phyloP scores from a whole-genome alignment of 1,284 basidiomycete genomes.

The Boletellus sp. region DNA sequence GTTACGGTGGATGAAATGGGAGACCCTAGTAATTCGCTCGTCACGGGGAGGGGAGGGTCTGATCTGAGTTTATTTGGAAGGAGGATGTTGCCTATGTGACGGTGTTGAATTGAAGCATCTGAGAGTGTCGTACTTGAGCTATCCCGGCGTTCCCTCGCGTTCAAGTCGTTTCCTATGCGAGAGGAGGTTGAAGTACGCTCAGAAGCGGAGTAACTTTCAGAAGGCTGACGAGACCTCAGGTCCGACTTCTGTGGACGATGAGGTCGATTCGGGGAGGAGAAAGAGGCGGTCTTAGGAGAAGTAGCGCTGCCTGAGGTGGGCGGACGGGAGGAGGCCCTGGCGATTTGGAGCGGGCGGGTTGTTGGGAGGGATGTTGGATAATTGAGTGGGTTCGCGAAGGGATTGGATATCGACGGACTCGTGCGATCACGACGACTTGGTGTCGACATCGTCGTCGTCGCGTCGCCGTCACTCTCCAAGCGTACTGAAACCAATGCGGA shows the following conservation, averaged over 20 bases:
- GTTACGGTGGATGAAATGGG: constrained; percentile 19
- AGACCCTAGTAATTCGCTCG: constrained; percentile 30
- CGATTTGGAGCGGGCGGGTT: too few species aligned
- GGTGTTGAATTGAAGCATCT: constrained; percentile 34
- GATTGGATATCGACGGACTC: too few species aligned
- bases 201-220: constrained; percentile 34
- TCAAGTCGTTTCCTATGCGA: too few species aligned
- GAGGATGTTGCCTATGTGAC: constrained; percentile 7
- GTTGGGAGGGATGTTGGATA: too few species aligned
- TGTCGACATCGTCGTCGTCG: too few species aligned
- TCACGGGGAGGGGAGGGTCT: constrained; percentile 34
- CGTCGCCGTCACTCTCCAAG: too few species aligned
- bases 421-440: too few species aligned
- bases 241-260: constrained; percentile 58
- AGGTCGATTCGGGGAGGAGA: constrained; percentile 44
- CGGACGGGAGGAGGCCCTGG: too few species aligned
- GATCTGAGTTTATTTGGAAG: background rate
- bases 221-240: constrained; percentile 41
- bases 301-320: too few species aligned
- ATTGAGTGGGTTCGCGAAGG: too few species aligned
- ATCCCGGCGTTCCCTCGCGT: constrained; percentile 28
- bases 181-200: too few species aligned
- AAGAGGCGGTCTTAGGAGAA: constrained; percentile 22
- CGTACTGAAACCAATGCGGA: too few species aligned
- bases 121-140: constrained; percentile 40